A percentile compares a stretch with the other conserved stretches of the same genome.
These are phyloP conservation scores for Botrytis squamosa DNA, from an alignment of 2,329 filamentous ascomycete species.

Conservation along the genomic window DNA sequence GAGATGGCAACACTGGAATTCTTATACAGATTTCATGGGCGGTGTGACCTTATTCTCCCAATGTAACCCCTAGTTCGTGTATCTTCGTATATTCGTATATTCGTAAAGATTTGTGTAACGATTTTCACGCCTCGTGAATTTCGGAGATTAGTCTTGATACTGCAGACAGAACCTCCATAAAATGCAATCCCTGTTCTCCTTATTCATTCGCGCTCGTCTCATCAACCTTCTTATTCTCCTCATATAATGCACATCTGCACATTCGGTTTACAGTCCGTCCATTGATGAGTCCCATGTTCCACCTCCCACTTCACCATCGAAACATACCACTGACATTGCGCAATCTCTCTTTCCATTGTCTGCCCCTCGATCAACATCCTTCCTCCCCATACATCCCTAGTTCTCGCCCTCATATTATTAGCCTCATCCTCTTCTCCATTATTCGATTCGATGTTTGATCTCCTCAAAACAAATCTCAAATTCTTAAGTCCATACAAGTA, in stretches of 20 bases:
- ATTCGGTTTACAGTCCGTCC: constrained; percentile 12
- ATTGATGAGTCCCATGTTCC: constrained; percentile 13
- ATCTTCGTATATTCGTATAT: neutral
- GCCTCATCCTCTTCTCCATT: constrained; percentile 4
- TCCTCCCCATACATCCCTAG: neutral
- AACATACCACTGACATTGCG: constrained; percentile 22
- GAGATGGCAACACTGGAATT: neutral
- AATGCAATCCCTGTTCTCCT: neutral
- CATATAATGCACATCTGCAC: constrained; percentile 25
- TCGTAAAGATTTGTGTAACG: neutral
- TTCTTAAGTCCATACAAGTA: constrained; percentile 17
- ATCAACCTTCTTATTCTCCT: neutral
- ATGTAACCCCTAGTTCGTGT: neutral
- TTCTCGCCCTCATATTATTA: neutral
- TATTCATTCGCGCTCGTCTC: neutral
- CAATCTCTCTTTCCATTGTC: constrained; percentile 15
- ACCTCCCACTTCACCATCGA: constrained; percentile 21
- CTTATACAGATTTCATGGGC: neutral
- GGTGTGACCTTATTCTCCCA: neutral
- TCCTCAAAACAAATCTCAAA: constrained; percentile 20
- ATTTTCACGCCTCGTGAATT: neutral
- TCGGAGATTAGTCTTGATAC: neutral
- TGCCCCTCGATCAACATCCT: constrained; percentile 11
- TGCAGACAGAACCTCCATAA: neutral
- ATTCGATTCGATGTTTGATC: constrained; percentile 1